Conservation (phyloP, 768 basidiomycete species). For the Boletus rex-veris region DNA sequence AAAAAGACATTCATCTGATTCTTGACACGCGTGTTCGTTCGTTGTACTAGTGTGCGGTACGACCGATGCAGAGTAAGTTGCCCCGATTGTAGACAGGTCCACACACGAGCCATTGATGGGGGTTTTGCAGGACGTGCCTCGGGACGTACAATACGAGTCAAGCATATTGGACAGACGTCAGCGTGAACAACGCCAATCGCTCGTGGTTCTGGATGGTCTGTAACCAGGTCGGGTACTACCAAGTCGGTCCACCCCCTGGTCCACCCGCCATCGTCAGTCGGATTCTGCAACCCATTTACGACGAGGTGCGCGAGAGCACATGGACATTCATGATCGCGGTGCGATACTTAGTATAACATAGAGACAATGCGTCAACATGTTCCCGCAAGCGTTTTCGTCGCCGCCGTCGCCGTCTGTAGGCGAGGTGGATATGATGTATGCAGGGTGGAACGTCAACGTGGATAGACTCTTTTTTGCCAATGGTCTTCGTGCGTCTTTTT, state of each 20-base stretch:
- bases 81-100: too few species aligned
- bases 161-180: slow-evolving; percentile 50
- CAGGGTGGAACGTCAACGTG: slow-evolving; percentile 59
- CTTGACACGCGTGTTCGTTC: neutral
- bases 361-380: slow-evolving; percentile 71
- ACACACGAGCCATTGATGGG: slow-evolving; percentile 22
- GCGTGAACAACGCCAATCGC: slow-evolving; percentile 51
- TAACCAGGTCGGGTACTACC: slow-evolving; percentile 60
- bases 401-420: slow-evolving; percentile 43
- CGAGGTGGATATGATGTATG: slow-evolving; percentile 47
- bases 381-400: slow-evolving; percentile 53
- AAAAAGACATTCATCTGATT: neutral
- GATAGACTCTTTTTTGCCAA: slow-evolving; percentile 68
- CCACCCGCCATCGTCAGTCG: slow-evolving; percentile 35
- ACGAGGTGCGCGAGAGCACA: slow-evolving; percentile 22
- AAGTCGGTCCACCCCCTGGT: slow-evolving; percentile 36
- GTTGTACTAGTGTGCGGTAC: slow-evolving; percentile 47
- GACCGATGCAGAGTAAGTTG: neutral
- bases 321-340: neutral
- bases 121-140: slow-evolving; percentile 34
- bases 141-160: slow-evolving; percentile 39
- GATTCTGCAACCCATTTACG: slow-evolving; percentile 30
- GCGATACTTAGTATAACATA: slow-evolving; percentile 29
- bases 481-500: slow-evolving; percentile 48
- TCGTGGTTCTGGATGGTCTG: slow-evolving; percentile 78